phyloP scores from a whole-genome alignment of 805 yeast genomes.

The Clavispora vitiphila region DNA sequence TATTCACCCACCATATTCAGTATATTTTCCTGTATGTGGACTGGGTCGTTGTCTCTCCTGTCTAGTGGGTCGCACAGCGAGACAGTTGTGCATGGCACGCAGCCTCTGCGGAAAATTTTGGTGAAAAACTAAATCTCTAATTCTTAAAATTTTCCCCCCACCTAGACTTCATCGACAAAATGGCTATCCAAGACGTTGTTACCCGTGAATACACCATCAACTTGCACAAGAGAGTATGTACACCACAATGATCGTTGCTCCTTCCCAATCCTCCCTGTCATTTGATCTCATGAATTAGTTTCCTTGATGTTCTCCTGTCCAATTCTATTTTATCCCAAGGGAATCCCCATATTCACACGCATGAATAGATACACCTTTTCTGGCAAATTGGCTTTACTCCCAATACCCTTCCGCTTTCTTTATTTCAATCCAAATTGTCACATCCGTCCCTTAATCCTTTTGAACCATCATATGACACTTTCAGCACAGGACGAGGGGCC shows the following conservation, averaged over 20 bases:
- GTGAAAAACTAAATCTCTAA: slow-evolving; percentile 10
- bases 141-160: slow-evolving; percentile 4
- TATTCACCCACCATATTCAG: background rate
- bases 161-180: slow-evolving; percentile 35
- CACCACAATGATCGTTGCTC: background rate
- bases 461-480: background rate
- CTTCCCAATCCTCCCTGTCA: background rate
- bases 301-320: background rate
- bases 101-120: slow-evolving; percentile 14
- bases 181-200: slow-evolving; percentile 97
- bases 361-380: too few species aligned
- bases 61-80: background rate
- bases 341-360: too few species aligned
- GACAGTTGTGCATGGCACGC: slow-evolving; percentile 11
- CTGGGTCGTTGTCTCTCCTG: background rate
- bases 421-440: too few species aligned
- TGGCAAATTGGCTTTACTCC: too few species aligned
- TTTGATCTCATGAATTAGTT: background rate
- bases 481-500: background rate
- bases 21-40: background rate
- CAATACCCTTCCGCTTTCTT: too few species aligned
- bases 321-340: too few species aligned
- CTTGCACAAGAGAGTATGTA: slow-evolving; percentile 97
- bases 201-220: slow-evolving; percentile 99
- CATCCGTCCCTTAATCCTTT: background rate